phyloP scores from a whole-genome alignment of 2,329 filamentous ascomycete genomes.

The Botryosphaeria agaves region DNA sequence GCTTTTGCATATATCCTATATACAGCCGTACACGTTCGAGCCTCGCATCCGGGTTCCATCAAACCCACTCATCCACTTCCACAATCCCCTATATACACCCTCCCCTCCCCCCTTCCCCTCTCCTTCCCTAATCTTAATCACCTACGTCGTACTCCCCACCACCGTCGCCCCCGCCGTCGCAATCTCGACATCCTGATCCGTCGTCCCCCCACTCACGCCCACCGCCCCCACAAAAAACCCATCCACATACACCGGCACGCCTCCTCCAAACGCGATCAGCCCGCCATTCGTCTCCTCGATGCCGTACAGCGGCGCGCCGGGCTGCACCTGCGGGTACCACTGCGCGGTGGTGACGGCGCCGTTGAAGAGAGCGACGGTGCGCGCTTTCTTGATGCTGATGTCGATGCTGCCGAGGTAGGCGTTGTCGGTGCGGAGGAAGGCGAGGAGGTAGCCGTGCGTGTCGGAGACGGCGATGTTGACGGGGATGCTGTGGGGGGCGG shows the following conservation, averaged over 20 bases:
- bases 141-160: constrained; percentile 1
- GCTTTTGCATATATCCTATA: too few species aligned
- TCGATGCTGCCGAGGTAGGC: constrained; percentile 11
- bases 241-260: constrained; percentile 10
- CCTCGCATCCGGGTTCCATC: too few species aligned
- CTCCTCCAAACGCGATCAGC: constrained; percentile 12
- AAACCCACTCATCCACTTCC: too few species aligned
- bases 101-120: too few species aligned
- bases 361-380: constrained; percentile 12
- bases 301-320: constrained; percentile 5
- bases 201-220: constrained; percentile 12
- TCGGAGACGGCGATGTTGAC: constrained; percentile 13
- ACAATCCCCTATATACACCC: too few species aligned
- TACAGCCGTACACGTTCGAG: too few species aligned
- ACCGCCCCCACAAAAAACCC: constrained; percentile 12
- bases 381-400: constrained; percentile 13
- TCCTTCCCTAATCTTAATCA: too few species aligned
- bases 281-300: constrained; percentile 12
- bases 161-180: constrained; percentile 3
- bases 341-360: constrained; percentile 10
- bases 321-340: constrained; percentile 9
- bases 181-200: constrained; percentile 10
- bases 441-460: constrained; percentile 10
- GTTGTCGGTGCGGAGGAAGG: constrained; percentile 14
- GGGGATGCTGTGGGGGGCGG: constrained; percentile 6